These are phyloP conservation scores for Triticum monococcum DNA, from an alignment of 176 grass and related monocot species.

Conservation along the genomic window DNA sequence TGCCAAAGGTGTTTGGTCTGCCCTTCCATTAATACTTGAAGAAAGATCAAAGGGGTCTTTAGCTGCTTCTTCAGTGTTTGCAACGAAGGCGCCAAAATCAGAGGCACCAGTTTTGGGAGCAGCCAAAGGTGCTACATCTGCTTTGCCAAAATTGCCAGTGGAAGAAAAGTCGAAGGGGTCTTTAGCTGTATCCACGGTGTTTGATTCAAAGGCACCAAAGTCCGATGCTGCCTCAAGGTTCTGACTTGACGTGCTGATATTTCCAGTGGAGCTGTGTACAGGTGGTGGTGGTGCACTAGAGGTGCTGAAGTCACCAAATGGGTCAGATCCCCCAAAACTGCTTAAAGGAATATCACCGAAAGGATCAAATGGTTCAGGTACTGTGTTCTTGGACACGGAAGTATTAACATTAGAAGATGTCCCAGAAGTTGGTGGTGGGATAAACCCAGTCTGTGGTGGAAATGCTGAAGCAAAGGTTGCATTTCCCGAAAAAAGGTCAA, in stretches of 20 bases:
- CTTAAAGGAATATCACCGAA: slow-evolving; percentile 82
- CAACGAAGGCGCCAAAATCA: slow-evolving; percentile 60
- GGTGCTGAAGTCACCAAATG: slow-evolving; percentile 66
- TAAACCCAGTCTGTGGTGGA: slow-evolving; percentile 32
- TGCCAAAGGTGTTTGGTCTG: slow-evolving; percentile 31
- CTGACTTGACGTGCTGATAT: slow-evolving; percentile 33
- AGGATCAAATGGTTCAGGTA: slow-evolving; percentile 72
- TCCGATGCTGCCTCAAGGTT: slow-evolving; percentile 46
- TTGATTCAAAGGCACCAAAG: slow-evolving; percentile 56
- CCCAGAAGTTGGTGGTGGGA: slow-evolving; percentile 58
- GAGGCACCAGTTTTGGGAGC: slow-evolving; percentile 32
- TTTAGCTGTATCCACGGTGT: slow-evolving; percentile 28
- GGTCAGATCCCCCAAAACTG: slow-evolving; percentile 70
- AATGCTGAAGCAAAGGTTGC: slow-evolving; percentile 48
- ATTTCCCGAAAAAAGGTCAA: slow-evolving; percentile 55
- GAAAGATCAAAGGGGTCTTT: slow-evolving; percentile 49
- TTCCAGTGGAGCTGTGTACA: slow-evolving; percentile 40
- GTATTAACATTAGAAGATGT: slow-evolving; percentile 42
- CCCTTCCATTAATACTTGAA: slow-evolving; percentile 33
- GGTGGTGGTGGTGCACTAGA: slow-evolving; percentile 31
- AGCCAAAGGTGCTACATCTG: slow-evolving; percentile 38
- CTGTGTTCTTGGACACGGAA: slow-evolving; percentile 32
- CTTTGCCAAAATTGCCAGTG: slow-evolving; percentile 28
- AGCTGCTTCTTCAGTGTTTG: slow-evolving; percentile 29
- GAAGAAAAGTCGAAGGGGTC: slow-evolving; percentile 50